These are phyloP conservation scores for Solanum rostratum DNA, from an alignment of 257 asterid species.

Conservation along the genomic window DNA sequence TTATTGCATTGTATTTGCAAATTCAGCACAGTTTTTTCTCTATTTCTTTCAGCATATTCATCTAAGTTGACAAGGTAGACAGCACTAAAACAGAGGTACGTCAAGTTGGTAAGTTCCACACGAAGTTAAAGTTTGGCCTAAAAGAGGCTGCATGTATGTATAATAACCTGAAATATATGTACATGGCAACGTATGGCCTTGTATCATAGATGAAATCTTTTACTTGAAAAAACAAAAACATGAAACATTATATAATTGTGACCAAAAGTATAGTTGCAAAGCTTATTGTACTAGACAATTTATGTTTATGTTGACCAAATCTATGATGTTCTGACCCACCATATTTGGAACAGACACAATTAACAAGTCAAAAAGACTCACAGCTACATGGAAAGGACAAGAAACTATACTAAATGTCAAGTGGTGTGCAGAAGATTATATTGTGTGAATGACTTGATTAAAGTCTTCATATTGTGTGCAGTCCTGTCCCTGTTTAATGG, in stretches of 20 bases:
- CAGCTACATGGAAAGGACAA: not conserved
- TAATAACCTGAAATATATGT: not conserved
- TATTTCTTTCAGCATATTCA: too few relatives aligned
- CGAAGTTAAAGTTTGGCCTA: not conserved
- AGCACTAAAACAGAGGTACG: too few relatives aligned
- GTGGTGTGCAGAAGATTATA: too few relatives aligned
- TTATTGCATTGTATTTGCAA: not conserved
- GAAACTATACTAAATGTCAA: not conserved
- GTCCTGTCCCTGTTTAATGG: too few relatives aligned
- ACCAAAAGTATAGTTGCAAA: not conserved
- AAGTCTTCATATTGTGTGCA: too few relatives aligned
- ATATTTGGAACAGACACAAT: not conserved
- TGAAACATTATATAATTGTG: not conserved
- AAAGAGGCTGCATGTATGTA: not conserved
- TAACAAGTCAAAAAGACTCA: not conserved
- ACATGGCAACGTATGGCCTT: too few relatives aligned
- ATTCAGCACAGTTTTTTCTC: too few relatives aligned
- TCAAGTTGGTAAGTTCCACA: not conserved
- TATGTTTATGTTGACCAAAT: not conserved
- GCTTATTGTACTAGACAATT: not conserved
- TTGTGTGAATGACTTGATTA: too few relatives aligned
- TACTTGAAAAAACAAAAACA: not conserved
- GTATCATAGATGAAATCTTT: not conserved
- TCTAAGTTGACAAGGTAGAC: too few relatives aligned
- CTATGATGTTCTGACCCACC: not conserved